Percentiles rank a stretch among this genome's conserved stretches.
phyloP scores from a whole-genome alignment of 805 yeast species.

The Candida silvatica region DNA sequence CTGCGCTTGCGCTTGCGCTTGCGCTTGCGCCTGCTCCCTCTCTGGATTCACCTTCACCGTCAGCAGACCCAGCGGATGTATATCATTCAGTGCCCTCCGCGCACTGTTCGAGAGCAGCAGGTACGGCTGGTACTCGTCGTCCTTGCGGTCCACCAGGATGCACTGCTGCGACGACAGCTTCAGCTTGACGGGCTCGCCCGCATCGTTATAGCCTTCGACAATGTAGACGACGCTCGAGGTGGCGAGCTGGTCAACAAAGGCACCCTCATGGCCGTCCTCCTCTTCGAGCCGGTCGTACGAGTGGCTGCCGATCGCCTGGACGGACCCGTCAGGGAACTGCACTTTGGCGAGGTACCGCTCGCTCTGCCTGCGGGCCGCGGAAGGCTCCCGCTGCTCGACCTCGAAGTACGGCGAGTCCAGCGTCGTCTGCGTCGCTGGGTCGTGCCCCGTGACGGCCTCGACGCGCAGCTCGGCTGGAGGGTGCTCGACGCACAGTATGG shows the following conservation, averaged over 20 bases:
- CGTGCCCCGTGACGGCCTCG: background rate
- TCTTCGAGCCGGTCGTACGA: constrained; percentile 11
- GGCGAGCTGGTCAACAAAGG: constrained; percentile 23
- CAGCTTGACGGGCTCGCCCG: constrained; percentile 10
- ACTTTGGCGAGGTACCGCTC: background rate
- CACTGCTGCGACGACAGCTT: constrained; percentile 32
- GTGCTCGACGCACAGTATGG: background rate
- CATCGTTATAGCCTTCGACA: constrained; percentile 11
- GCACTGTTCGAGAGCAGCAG: constrained; percentile 31
- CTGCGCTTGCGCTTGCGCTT: too few relatives aligned
- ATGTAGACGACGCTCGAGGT: constrained; percentile 21
- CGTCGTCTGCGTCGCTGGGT: constrained; percentile 2
- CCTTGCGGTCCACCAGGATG: constrained; percentile 27
- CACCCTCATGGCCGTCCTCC: background rate
- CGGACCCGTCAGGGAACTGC: constrained; percentile 6
- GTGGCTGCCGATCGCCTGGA: constrained; percentile 4
- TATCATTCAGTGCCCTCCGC: constrained; percentile 18
- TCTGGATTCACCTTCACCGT: constrained; percentile 1
- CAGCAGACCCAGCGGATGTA: constrained; percentile 9
- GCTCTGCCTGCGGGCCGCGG: background rate
- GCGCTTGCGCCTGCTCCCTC: background rate
- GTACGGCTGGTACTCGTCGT: constrained; percentile 25
- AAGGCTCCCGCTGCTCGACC: too few relatives aligned
- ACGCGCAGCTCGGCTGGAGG: background rate
- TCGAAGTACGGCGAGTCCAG: constrained; percentile 6